Evolutionary conservation across 768 basidiomycete genomes (phyloP).

Genomic region (Calocybe cyanea): DNA sequence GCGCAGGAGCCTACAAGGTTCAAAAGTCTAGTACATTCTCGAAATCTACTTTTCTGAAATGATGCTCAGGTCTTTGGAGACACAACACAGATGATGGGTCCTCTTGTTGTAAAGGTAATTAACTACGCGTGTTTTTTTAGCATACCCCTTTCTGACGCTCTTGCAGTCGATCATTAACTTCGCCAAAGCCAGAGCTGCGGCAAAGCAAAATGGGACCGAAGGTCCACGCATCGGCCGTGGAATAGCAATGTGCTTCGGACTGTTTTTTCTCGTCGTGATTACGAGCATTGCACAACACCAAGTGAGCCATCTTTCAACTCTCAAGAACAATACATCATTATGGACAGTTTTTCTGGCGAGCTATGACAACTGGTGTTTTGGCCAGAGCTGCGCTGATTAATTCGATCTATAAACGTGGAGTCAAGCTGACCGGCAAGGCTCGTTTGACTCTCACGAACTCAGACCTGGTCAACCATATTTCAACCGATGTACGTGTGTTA

Average conservation of each 20-base stretch:
- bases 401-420: conserved; percentile 66
- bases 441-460: conserved; percentile 60
- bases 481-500: conserved; percentile 52
- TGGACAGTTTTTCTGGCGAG: conserved; percentile 63
- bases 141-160: background rate
- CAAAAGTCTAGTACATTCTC: background rate
- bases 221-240: conserved; percentile 47
- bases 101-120: conserved; percentile 53
- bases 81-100: conserved; percentile 57
- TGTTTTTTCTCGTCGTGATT: conserved; percentile 44
- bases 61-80: conserved; percentile 51
- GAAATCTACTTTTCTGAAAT: background rate
- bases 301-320: conserved; percentile 26
- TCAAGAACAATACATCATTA: background rate
- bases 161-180: conserved; percentile 57
- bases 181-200: conserved; percentile 42
- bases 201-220: conserved; percentile 29
- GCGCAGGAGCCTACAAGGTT: conserved; percentile 57
- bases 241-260: conserved; percentile 54
- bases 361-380: conserved; percentile 64
- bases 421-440: conserved; percentile 62
- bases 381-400: conserved; percentile 64
- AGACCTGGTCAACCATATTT: conserved; percentile 56
- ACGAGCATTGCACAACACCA: conserved; percentile 62
- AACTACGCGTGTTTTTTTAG: background rate